Evolutionary conservation across 225 moss, liverwort and hornwort genomes (phyloP), one percentile per base, ranked within the genome.

Genomic region (Thuidium tamariscinum): DNA sequence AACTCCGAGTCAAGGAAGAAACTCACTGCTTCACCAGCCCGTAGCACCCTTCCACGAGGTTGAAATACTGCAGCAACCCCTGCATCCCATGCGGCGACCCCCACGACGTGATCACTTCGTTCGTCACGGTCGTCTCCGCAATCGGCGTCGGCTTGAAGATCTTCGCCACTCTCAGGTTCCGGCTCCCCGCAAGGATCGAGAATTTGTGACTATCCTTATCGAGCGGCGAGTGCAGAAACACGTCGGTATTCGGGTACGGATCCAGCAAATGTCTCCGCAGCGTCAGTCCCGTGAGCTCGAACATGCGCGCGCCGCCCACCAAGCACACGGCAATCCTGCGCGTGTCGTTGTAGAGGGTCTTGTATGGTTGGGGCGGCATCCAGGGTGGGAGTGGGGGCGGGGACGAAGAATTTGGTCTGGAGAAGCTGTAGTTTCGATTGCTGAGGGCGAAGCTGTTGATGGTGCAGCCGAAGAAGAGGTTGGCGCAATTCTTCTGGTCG

Each of bases 1-100:
- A n/a, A 25, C 49, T 49, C 64, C 16, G n/a, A 48, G 25, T 2
- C 49, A 9, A 52, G 51, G 8, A 74, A 36, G 79, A 34, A 34
- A 74, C 84, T 48, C 39, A 86, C 56, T 88, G 88, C 71, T 93
- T 88, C 42, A 97, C 93, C 92, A 99, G 83, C 37, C 81, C 89
- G 81, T 92, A 86, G 81, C 98, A 99, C 21, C 98, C 98, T 88
- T 99, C 98, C 37, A 99, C 98, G 39, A 99, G 88, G 74, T 87
- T 91, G 92, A 99, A 99, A 86, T 99, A 99, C 55, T 99, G 98
- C 51, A 99, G 91, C 30, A 99, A 86, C 20, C 98, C 98, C 86
- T 99, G 98, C 81, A 96, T 70, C 44, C 97, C 96, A 41, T 90
- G 84, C 2, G 98, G 98, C 39, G 97, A 97, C 16, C 95, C 94